Evolutionary conservation across 1,284 basidiomycete species (phyloP).

Genomic region (Boletus mariae): DNA sequence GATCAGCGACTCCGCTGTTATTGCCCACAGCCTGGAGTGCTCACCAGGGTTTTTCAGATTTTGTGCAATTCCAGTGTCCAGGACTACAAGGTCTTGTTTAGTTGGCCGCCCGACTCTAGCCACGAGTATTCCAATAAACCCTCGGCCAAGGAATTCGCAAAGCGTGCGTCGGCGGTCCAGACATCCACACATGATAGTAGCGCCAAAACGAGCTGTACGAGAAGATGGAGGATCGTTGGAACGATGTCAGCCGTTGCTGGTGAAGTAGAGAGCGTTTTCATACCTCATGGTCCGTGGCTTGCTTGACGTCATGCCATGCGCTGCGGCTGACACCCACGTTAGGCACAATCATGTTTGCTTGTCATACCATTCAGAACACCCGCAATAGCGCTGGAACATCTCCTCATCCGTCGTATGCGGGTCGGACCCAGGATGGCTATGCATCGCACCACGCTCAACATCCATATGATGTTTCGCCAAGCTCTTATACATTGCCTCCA

Average conservation of each 20-base stretch:
- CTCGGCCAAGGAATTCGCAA: conserved; percentile 78
- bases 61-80: conserved; percentile 50
- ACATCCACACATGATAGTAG: conserved; percentile 58
- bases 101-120: conserved; percentile 79
- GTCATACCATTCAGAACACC: conserved; percentile 53
- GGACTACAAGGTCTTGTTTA: conserved; percentile 65
- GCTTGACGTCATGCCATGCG: conserved; percentile 35
- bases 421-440: conserved; percentile 37
- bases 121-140: conserved; percentile 49
- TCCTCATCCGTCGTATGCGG: conserved; percentile 27
- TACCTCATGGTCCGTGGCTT: conserved; percentile 77
- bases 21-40: conserved; percentile 46
- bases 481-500: conserved; percentile 33
- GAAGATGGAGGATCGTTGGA: conserved; percentile 84
- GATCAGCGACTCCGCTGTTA: conserved; percentile 53
- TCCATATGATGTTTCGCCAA: conserved; percentile 29
- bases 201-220: conserved; percentile 89
- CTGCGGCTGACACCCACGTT: conserved; percentile 24
- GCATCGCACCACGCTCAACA: conserved; percentile 38
- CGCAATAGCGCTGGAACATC: conserved; percentile 20
- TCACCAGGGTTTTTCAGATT: conserved; percentile 80
- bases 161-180: conserved; percentile 76
- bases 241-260: conserved; percentile 60
- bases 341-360: conserved; percentile 82
- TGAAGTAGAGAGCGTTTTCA: conserved; percentile 86